These are phyloP conservation scores for Diaporthe vaccinii DNA, from an alignment of 2,329 filamentous ascomycete species.

Conservation along the genomic window DNA sequence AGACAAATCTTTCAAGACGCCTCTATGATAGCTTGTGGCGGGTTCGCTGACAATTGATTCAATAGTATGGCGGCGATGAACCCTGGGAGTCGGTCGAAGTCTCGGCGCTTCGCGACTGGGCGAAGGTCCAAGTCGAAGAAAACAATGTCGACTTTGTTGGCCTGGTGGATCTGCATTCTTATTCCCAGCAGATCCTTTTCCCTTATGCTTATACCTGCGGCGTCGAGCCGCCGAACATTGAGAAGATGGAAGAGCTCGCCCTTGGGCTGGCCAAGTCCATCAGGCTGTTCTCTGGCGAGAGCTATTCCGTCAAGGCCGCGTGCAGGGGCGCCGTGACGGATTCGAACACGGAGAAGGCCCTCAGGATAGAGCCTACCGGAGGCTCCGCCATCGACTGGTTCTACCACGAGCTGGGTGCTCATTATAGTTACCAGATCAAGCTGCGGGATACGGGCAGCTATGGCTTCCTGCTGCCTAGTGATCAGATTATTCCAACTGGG, in stretches of 20 bases:
- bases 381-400: constrained; percentile 96
- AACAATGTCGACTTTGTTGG: constrained; percentile 84
- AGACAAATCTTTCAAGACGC: background rate
- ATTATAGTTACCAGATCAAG: constrained; percentile 94
- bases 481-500: constrained; percentile 90
- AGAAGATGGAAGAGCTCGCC: constrained; percentile 92
- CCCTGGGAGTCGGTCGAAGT: constrained; percentile 90
- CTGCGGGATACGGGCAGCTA: constrained; percentile 93
- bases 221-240: constrained; percentile 83
- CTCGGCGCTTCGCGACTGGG: constrained; percentile 82
- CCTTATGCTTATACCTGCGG: constrained; percentile 91
- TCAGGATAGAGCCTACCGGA: constrained; percentile 79
- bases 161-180: constrained; percentile 91
- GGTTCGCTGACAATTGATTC: background rate
- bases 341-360: constrained; percentile 19
- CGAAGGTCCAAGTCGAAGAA: constrained; percentile 79
- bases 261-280: constrained; percentile 92
- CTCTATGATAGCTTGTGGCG: background rate
- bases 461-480: constrained; percentile 88
- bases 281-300: constrained; percentile 80
- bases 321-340: constrained; percentile 81
- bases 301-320: constrained; percentile 83
- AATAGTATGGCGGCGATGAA: constrained; percentile 79
- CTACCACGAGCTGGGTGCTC: constrained; percentile 86
- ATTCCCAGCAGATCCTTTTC: constrained; percentile 94